A percentile compares a stretch with the other conserved stretches of the same genome.
Conservation (phyloP, 371 early-diverging fungal species). For the Umbelopsis sp. region DNA sequence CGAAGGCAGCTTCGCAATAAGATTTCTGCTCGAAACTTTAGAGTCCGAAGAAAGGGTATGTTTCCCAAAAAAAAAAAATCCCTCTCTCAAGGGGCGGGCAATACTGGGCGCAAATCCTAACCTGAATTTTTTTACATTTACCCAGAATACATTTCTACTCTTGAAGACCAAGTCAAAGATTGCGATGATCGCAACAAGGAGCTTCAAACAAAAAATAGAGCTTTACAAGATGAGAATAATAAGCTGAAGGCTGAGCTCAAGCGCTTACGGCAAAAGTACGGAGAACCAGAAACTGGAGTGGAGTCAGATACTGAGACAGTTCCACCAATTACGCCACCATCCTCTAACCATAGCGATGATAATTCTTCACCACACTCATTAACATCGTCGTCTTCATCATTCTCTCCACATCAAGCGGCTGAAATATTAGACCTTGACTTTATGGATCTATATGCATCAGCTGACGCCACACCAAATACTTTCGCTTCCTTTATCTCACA, state of each 20-base stretch:
- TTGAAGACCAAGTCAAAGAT: conserved; percentile 64
- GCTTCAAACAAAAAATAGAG: conserved; percentile 8
- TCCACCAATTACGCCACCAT: conserved; percentile 10
- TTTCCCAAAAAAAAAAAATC: too few species aligned
- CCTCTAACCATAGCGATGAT: conserved; percentile 4
- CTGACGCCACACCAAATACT: conserved; percentile 13
- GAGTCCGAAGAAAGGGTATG: conserved; percentile 85
- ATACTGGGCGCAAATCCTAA: conserved; percentile 17
- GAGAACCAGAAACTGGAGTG: not conserved
- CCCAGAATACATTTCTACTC: conserved; percentile 74
- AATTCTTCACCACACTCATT: not conserved
- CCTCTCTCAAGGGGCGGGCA: too few species aligned
- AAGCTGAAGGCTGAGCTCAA: conserved; percentile 13
- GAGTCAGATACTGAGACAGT: conserved; percentile 6
- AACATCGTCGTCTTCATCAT: not conserved
- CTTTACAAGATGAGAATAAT: conserved; percentile 1
- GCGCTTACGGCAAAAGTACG: not conserved
- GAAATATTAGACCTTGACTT: not conserved
- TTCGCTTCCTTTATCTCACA: conserved; percentile 35
- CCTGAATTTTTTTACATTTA: not conserved
- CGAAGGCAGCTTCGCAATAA: conserved; percentile 89
- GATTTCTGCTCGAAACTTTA: conserved; percentile 89
- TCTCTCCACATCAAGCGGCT: not conserved
- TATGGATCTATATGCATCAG: conserved; percentile 11
- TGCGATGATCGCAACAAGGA: conserved; percentile 15